Evolutionary conservation across 192 early-diverging fungal species (phyloP), one percentile per base, ranked within the genome.

Genomic region (Diversispora eburnea): DNA sequence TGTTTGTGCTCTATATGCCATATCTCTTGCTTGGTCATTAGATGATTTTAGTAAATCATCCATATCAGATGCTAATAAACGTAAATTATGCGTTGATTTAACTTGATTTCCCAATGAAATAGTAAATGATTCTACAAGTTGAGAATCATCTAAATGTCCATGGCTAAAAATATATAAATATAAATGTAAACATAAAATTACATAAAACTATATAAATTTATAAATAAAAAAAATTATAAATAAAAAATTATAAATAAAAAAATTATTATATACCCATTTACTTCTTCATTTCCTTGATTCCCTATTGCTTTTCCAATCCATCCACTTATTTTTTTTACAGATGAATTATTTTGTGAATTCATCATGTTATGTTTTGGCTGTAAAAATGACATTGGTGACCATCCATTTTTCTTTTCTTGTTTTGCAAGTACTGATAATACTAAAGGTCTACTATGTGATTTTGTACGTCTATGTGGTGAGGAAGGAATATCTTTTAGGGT

Each of bases 41-140:
- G 69, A 58, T 13, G 79, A 80, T 43, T 77, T 67, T 33, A 89
- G 80, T 8, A 89, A 46, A 39, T 83, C 82, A 0, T 83, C 78
- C 19, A 79, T 75, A 52, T 87, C 83, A 3, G 79, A 80, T 15
- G 87, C 87, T 46, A 83, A 54, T 10, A 93, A 76, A 25, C 89
- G 63, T 5, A 93, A 72, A 78, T 90, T 92, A 69, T 91, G 89
- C 22, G 90, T 91, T 7, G 88, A 85, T 42, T 86, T 86, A n/a
- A 89, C 88, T 75, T 92, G 91, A 39, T 88, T 91, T 4, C 91
- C 91, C 10, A 91, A 77, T 15, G 85, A 82, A 17, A 91, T 88
- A 0, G 91, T 91, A 75, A 91, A 93, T 2, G 86, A 85, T 67
- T 93, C 91, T 3, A 88, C 88, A 8, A 92, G 78, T 19, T 90